A percentile compares a stretch with the other conserved stretches of the same genome.
phyloP scores from a whole-genome alignment of 2,329 filamentous ascomycete species.

The Trichoderma cornu-damae region DNA sequence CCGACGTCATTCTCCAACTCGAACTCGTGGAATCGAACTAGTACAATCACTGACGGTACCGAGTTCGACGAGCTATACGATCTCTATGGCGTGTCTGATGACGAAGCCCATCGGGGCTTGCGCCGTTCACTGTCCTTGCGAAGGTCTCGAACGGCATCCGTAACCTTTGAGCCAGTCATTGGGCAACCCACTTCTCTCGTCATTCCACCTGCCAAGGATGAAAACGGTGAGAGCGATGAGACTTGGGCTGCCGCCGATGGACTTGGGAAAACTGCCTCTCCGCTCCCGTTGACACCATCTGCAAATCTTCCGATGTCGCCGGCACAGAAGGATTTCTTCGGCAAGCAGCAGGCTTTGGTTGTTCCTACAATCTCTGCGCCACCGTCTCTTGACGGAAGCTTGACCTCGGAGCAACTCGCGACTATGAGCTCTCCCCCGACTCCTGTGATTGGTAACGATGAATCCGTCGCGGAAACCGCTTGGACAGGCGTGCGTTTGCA shows the following conservation, averaged over 20 bases:
- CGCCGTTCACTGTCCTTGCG: conserved; percentile 31
- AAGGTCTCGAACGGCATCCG: conserved; percentile 36
- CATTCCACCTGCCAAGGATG: conserved; percentile 43
- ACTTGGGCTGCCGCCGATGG: conserved; percentile 42
- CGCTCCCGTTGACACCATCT: conserved; percentile 59
- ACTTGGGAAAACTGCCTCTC: conserved; percentile 49
- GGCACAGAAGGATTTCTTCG: conserved; percentile 66
- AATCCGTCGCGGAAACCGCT: conserved; percentile 51
- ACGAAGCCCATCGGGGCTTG: conserved; percentile 23
- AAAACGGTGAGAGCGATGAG: conserved; percentile 32
- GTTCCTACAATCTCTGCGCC: conserved; percentile 73
- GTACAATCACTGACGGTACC: conserved; percentile 58
- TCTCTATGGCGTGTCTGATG: conserved; percentile 71
- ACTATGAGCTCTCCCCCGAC: conserved; percentile 79
- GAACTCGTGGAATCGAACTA: conserved; percentile 59
- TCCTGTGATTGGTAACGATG: conserved; percentile 60
- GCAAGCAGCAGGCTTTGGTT: conserved; percentile 54
- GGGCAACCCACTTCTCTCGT: conserved; percentile 42
- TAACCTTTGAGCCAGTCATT: conserved; percentile 33
- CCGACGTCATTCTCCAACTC: conserved; percentile 52
- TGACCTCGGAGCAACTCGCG: conserved; percentile 82
- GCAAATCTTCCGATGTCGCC: conserved; percentile 71
- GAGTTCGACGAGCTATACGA: conserved; percentile 88
- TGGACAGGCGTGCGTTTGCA: conserved; percentile 75
- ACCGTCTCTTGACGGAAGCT: conserved; percentile 83